Conservation (phyloP, 2,329 filamentous ascomycete species). For the Penicillium aurantiogriseum region DNA sequence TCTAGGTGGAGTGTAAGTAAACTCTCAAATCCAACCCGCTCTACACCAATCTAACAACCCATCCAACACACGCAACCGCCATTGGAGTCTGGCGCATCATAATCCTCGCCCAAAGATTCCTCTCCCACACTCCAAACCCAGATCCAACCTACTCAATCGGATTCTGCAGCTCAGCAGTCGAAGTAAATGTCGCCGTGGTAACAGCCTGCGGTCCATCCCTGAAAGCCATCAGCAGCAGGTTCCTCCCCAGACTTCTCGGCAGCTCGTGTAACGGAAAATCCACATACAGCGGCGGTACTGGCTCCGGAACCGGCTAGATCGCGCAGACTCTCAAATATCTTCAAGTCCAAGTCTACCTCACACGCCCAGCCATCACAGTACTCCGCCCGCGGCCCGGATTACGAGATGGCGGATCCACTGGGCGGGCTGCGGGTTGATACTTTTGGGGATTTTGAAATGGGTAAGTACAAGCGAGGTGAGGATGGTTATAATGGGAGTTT, state of each 20-base stretch:
- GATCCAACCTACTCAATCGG: conserved; percentile 28
- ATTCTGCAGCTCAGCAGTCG: conserved; percentile 32
- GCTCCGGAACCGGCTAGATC: conserved; percentile 7
- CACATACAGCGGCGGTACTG: conserved; percentile 8
- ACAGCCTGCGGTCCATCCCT: conserved; percentile 31
- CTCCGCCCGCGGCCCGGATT: conserved; percentile 13
- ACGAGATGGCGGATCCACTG: conserved; percentile 22
- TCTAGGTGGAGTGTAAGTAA: conserved; percentile 27
- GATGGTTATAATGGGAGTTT: conserved; percentile 13
- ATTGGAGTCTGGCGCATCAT: conserved; percentile 32
- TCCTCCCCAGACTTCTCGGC: conserved; percentile 21
- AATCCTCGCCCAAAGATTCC: conserved; percentile 25
- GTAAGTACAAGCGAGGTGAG: conserved; percentile 15
- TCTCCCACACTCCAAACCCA: not conserved
- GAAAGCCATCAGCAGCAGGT: conserved; percentile 23
- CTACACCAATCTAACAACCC: not conserved
- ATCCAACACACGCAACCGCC: conserved; percentile 16
- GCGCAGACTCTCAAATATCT: conserved; percentile 7
- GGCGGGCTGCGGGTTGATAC: conserved; percentile 8
- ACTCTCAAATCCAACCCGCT: no score
- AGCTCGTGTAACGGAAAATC: conserved; percentile 15
- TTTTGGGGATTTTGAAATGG: conserved; percentile 16
- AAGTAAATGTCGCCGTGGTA: conserved; percentile 31
- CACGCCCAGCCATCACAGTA: not conserved
- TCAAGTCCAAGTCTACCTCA: not conserved